Percentiles rank a stretch among this genome's conserved stretches.
These are phyloP conservation scores for Sextonia rubra DNA, from an alignment of 164 flowering plant species.

Conservation along the genomic window DNA sequence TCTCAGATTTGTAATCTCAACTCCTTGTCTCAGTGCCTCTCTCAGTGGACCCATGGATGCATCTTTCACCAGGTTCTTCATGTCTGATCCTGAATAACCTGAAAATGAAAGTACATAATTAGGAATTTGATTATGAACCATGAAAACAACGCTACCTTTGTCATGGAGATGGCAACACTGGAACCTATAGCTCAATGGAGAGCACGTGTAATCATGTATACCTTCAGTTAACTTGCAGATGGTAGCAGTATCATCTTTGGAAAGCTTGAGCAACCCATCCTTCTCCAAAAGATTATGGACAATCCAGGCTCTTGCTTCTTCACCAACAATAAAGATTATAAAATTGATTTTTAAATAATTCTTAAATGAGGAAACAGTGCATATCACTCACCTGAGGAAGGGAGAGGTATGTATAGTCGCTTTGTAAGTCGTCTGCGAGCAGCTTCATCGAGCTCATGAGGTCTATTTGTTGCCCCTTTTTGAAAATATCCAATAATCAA, in stretches of 20 bases:
- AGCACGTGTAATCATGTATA: slow-evolving; percentile 6
- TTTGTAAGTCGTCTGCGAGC: slow-evolving; percentile 95
- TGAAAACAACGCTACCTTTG: neutral
- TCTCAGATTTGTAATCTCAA: slow-evolving; percentile 68
- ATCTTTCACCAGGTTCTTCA: slow-evolving; percentile 97
- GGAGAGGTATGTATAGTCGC: slow-evolving; percentile 91
- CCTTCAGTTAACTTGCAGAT: slow-evolving; percentile 90
- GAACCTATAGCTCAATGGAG: neutral
- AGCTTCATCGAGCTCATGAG: slow-evolving; percentile 99
- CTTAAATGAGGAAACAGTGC: neutral
- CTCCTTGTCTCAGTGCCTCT: slow-evolving; percentile 80
- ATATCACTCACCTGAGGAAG: slow-evolving; percentile 62
- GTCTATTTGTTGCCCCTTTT: slow-evolving; percentile 97
- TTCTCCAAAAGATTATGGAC: slow-evolving; percentile 74
- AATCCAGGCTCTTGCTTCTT: slow-evolving; percentile 98
- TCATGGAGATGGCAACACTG: neutral
- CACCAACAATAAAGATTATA: slow-evolving; percentile 11
- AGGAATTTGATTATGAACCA: neutral
- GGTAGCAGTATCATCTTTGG: slow-evolving; percentile 59
- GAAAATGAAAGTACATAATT: slow-evolving; percentile 1
- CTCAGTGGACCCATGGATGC: slow-evolving; percentile 98
- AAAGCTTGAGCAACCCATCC: slow-evolving; percentile 82
- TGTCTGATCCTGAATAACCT: slow-evolving; percentile 99
- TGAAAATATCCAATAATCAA: neutral
- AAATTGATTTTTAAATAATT: neutral